Evolutionary conservation across 257 asterid genomes (phyloP), one percentile per base, ranked within the genome.

Genomic region (Nicotiana undulata): DNA sequence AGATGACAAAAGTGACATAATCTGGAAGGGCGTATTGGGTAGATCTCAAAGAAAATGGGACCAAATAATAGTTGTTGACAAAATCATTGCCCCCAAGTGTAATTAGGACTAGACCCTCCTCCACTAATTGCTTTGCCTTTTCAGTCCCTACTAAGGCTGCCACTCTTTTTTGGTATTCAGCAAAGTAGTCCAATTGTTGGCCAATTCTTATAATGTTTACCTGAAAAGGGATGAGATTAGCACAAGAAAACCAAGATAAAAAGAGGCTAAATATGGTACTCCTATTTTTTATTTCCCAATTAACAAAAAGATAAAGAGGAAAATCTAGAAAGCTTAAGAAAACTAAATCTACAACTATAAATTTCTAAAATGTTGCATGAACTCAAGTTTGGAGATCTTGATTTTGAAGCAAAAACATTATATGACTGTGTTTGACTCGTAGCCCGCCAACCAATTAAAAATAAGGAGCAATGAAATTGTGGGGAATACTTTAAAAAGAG

Each of bases 1-100:
- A 81, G 32, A 94, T 80, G 84, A 94, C 87, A 29, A 26, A 86
- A 0, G 86, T 81, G 56, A 92, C 91, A 79, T 88, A 95, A 6
- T 89, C 80, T 4, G 87, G 87, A 29, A 94, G 87, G 24, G 84
- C 17, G 56, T 84, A 95, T 34, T 95, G 94, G 17, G 61, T 90
- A 75, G 97, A 90, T 83, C 99, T 89, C 2, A 67, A 2, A 7
- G 97, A 90, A 66, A 29, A 83, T 4, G 99, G 98, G 10, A 91
- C 75, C 88, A 95, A 88, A 81, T 83, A 95, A 32, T 95, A 95
- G 24, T 95, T 95, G 81, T 95, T 95, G 28, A 94, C 98, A 76
- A 93, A 95, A 86, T 95, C 99, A 65, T 95, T 95, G 75, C 99
- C 99, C 6, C 99, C 99, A 28, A 95, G 78, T 9, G 98, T 89